Evolutionary conservation across 1,284 basidiomycete species (phyloP).

Genomic region (Heterobasidion parviporum): DNA sequence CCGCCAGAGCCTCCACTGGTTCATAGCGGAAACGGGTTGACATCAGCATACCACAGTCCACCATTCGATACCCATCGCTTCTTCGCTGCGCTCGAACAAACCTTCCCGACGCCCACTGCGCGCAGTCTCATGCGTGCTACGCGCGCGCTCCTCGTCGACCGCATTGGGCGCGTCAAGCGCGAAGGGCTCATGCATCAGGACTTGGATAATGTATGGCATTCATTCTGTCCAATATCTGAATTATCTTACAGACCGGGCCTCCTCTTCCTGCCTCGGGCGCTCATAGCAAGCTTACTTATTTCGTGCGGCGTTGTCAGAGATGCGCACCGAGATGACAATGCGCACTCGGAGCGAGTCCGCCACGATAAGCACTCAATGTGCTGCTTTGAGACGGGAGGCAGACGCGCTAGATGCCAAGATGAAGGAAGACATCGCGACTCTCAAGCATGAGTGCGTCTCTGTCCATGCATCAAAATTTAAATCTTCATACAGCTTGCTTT

Average conservation of each 20-base stretch:
- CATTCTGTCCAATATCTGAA: not conserved
- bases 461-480: not conserved
- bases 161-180: constrained; percentile 66
- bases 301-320: constrained; percentile 86
- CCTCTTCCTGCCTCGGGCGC: not conserved
- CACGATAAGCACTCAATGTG: constrained; percentile 67
- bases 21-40: not conserved
- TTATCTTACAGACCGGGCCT: not conserved
- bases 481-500: not conserved
- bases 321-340: constrained; percentile 82
- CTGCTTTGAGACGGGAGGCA: constrained; percentile 80
- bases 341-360: constrained; percentile 83
- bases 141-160: constrained; percentile 69
- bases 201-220: constrained; percentile 74
- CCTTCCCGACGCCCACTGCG: constrained; percentile 64
- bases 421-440: constrained; percentile 84
- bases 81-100: constrained; percentile 56
- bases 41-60: constrained; percentile 22
- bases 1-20: not conserved
- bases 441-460: constrained; percentile 82
- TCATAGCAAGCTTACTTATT: constrained; percentile 91
- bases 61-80: constrained; percentile 40
- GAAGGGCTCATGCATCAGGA: constrained; percentile 80
- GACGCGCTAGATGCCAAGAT: constrained; percentile 85
- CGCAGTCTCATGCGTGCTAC: constrained; percentile 84